A percentile compares a stretch with the other conserved stretches of the same genome.
Conservation (phyloP, 2,329 filamentous ascomycete species). For the Claviceps monticola region DNA sequence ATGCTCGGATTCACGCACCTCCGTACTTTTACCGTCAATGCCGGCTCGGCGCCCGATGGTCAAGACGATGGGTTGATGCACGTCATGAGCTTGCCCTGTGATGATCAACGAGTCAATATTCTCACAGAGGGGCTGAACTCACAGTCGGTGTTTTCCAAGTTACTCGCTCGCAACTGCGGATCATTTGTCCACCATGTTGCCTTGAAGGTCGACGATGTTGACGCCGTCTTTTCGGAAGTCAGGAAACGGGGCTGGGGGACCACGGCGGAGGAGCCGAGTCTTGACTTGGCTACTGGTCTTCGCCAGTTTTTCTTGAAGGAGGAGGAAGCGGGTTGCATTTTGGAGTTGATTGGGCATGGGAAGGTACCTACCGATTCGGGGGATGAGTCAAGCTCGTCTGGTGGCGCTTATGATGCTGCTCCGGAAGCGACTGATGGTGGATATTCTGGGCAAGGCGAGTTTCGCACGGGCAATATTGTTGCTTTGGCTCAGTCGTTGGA, state of each 20-base stretch:
- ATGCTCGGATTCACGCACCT: neutral
- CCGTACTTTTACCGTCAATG: neutral
- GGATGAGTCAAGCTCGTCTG: neutral
- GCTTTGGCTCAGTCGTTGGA: neutral
- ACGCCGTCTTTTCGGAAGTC: neutral
- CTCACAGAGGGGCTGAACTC: neutral
- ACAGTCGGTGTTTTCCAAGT: neutral
- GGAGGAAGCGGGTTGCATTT: neutral
- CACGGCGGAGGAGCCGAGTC: neutral
- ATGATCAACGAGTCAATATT: neutral
- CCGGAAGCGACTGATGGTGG: neutral
- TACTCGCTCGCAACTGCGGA: neutral
- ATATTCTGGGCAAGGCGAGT: neutral
- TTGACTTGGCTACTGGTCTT: neutral
- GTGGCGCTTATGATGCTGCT: neutral
- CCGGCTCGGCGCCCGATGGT: neutral
- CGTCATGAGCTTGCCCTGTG: neutral
- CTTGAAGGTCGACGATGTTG: neutral
- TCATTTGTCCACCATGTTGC: neutral
- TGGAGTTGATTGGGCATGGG: slow-evolving; percentile 9
- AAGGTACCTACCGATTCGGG: neutral
- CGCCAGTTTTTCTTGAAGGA: neutral
- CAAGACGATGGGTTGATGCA: neutral
- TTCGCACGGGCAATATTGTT: neutral
- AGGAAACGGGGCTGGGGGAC: neutral